phyloP scores from a whole-genome alignment of 2,329 filamentous ascomycete species.

The Phyllosticta citrichinensis region DNA sequence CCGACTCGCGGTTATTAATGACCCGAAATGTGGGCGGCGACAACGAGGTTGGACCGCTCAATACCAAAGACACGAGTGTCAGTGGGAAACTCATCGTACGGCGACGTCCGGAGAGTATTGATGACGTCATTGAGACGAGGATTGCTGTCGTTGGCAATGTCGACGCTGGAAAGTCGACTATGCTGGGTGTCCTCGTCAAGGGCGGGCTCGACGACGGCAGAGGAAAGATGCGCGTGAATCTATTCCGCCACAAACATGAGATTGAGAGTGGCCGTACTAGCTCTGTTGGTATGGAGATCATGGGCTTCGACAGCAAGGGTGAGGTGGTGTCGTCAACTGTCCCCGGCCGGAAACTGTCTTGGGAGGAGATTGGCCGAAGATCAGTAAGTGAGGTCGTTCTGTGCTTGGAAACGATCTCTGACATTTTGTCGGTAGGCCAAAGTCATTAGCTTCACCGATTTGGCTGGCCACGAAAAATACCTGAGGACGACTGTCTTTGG shows the following conservation, averaged over 20 bases:
- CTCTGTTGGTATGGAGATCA: constrained; percentile 97
- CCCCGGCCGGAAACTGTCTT: constrained; percentile 78
- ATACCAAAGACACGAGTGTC: constrained; percentile 60
- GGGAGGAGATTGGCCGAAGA: constrained; percentile 94
- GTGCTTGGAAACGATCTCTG: constrained; percentile 10
- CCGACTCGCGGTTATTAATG: constrained; percentile 71
- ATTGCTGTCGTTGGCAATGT: constrained; percentile 97
- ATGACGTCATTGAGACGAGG: constrained; percentile 88
- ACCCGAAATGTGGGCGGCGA: constrained; percentile 83
- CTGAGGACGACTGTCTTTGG: constrained; percentile 94
- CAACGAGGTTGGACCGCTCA: constrained; percentile 56
- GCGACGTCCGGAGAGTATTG: constrained; percentile 59
- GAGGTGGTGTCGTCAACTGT: constrained; percentile 72
- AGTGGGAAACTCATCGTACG: constrained; percentile 83
- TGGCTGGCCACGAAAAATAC: constrained; percentile 93
- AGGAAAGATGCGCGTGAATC: constrained; percentile 85
- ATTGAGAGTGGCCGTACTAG: constrained; percentile 91
- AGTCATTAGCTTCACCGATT: constrained; percentile 91
- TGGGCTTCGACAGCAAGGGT: constrained; percentile 87
- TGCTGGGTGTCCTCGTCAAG: constrained; percentile 92
- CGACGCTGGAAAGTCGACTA: constrained; percentile 92
- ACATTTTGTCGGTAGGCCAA: constrained; percentile 48
- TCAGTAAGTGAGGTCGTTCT: constrained; percentile 42
- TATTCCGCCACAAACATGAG: constrained; percentile 97
- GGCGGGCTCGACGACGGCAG: constrained; percentile 90